phyloP scores from a whole-genome alignment of 2,329 filamentous ascomycete species.

The Calonectria multiphialidica region DNA sequence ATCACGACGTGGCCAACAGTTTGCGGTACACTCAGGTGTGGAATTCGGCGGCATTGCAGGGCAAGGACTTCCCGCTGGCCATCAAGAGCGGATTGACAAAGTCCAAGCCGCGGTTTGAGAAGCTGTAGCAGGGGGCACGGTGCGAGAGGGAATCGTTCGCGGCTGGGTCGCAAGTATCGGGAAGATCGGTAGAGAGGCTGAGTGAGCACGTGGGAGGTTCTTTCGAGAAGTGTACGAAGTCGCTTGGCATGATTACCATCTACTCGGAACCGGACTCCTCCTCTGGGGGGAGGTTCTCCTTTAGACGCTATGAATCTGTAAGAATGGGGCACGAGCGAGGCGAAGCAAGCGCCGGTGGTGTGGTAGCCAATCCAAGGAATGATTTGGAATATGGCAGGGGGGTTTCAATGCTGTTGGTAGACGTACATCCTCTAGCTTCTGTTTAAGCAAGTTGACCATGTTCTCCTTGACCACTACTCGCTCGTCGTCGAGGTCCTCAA shows the following conservation, averaged over 20 bases:
- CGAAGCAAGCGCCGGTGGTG: not conserved
- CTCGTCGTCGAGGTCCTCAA: constrained; percentile 84
- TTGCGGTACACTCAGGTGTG: constrained; percentile 87
- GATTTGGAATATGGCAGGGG: not conserved
- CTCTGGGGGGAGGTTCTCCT: constrained; percentile 63
- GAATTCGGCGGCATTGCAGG: constrained; percentile 89
- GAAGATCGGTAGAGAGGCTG: not conserved
- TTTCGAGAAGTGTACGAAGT: not conserved
- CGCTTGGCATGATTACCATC: not conserved
- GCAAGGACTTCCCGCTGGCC: constrained; percentile 79
- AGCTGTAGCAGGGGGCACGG: constrained; percentile 68
- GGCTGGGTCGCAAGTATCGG: not conserved
- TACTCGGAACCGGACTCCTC: constrained; percentile 67
- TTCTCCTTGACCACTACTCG: constrained; percentile 81
- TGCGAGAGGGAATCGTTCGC: not conserved
- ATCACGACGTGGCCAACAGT: constrained; percentile 82
- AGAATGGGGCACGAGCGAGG: constrained; percentile 17
- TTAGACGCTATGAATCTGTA: constrained; percentile 55
- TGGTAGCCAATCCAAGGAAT: not conserved
- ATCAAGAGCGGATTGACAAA: constrained; percentile 83
- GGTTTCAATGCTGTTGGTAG: not conserved
- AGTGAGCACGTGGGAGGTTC: not conserved
- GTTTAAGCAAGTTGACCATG: constrained; percentile 77
- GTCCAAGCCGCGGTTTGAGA: constrained; percentile 85
- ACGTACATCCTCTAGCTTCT: constrained; percentile 74